Conservation (phyloP, 2,329 filamentous ascomycete genomes). For the Fusarium mangiferae region DNA sequence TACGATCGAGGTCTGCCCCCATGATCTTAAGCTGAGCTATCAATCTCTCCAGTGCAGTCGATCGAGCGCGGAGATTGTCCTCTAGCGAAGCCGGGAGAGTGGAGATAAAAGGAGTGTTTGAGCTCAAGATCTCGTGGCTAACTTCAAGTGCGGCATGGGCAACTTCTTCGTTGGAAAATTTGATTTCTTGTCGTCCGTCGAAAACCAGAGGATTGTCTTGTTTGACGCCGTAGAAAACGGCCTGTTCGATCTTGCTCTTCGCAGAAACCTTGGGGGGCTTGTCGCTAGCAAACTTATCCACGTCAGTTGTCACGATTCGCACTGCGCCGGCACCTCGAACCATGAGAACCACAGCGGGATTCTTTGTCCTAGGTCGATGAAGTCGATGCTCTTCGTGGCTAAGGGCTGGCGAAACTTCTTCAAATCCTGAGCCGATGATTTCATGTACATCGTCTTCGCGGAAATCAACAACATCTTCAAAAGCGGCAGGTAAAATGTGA, state of each 20-base stretch:
- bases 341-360: conserved; percentile 69
- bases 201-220: conserved; percentile 91
- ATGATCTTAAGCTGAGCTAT: conserved; percentile 76
- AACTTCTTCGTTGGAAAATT: conserved; percentile 76
- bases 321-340: conserved; percentile 72
- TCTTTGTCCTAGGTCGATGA: conserved; percentile 67
- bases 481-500: conserved; percentile 71
- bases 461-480: conserved; percentile 89
- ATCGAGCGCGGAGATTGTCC: conserved; percentile 79
- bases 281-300: conserved; percentile 68
- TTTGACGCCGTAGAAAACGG: conserved; percentile 88
- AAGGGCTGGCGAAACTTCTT: conserved; percentile 60
- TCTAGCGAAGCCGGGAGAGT: conserved; percentile 80
- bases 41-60: conserved; percentile 78
- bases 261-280: conserved; percentile 74
- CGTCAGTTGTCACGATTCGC: conserved; percentile 67
- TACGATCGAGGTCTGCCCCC: conserved; percentile 72
- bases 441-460: conserved; percentile 72
- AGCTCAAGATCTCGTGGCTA: conserved; percentile 84
- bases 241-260: conserved; percentile 91
- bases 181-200: conserved; percentile 71
- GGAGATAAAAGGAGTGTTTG: conserved; percentile 78
- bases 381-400: conserved; percentile 59
- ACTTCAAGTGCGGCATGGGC: conserved; percentile 80
- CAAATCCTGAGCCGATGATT: conserved; percentile 71